Percentiles rank a stretch among this genome's conserved stretches.
These are phyloP conservation scores for Gossypium herbaceum DNA, from an alignment of 345 rosid genomes.

Conservation along the genomic window DNA sequence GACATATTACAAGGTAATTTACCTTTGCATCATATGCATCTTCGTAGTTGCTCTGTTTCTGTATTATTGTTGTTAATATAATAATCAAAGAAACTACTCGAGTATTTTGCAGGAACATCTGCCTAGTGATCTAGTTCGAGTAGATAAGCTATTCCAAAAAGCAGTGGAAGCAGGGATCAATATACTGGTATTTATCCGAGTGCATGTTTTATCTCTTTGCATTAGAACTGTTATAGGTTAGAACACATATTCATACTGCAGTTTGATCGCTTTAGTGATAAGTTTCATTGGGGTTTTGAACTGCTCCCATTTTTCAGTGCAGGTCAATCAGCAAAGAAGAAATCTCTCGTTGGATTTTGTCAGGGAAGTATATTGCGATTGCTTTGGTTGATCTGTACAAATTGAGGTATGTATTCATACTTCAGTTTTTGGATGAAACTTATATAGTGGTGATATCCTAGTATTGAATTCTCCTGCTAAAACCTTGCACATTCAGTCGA, in stretches of 20 bases:
- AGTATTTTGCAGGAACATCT: slow-evolving; percentile 68
- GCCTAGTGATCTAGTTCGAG: slow-evolving; percentile 77
- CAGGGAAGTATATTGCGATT: slow-evolving; percentile 77
- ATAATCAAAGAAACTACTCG: slow-evolving; percentile 4
- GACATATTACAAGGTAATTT: slow-evolving; percentile 78
- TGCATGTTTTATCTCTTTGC: not conserved
- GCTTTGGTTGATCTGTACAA: slow-evolving; percentile 90
- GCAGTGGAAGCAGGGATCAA: slow-evolving; percentile 68
- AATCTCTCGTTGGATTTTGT: slow-evolving; percentile 63
- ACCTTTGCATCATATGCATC: not conserved
- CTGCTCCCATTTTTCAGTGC: slow-evolving; percentile 64
- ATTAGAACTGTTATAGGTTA: not conserved
- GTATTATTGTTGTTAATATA: not conserved
- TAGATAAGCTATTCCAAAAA: slow-evolving; percentile 70
- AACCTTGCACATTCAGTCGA: slow-evolving; percentile 32
- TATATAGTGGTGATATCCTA: slow-evolving; percentile 7
- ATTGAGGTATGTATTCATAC: slow-evolving; percentile 49
- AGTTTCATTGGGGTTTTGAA: slow-evolving; percentile 20
- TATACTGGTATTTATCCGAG: slow-evolving; percentile 50
- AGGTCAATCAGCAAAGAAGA: slow-evolving; percentile 69
- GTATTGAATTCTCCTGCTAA: slow-evolving; percentile 11
- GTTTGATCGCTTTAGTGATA: not conserved
- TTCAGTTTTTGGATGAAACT: slow-evolving; percentile 1
- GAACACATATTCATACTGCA: not conserved
- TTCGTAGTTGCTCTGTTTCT: not conserved